Evolutionary conservation across 768 basidiomycete genomes (phyloP), one percentile per base, ranked within the genome.

Genomic region (Boletus vinaceobasis): DNA sequence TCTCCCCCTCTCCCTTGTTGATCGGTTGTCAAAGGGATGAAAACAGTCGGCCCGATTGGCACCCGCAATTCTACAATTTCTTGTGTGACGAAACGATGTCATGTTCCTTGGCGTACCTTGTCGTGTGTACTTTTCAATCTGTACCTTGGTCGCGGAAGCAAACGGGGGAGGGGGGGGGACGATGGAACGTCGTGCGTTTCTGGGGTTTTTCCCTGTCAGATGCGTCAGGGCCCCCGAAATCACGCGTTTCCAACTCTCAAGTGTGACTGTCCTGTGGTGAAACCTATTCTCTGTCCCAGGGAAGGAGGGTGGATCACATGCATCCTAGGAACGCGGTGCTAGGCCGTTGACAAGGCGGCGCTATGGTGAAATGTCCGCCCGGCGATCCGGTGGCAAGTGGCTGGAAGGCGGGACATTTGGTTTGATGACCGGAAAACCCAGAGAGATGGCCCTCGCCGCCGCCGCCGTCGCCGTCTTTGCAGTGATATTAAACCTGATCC

Each of bases 391-490:
- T 31, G 27, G 43, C 47, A 10, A 39, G 38, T 40, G 51, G 32
- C 35, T 29, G 44, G 36, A 17, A 13, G 43, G 43, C 29, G 10
- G 51, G 29, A 17, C 35, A 7, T 10, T 17, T 14, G 36, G 45
- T 55, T 44, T 55, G 52, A 55, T 55, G 31, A 32, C 54, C 54
- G 54, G 36, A 23, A n/a, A 19, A 2, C 17, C 15, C n/a, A n/a
- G n/a, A 36, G 31, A 38, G 19, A 31, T 2, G 17, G 43, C 27
- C 31, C 43, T 55, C 27, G 31, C 44, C 52, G 19, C 14, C 31
- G 19, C 32, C 38, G 8, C 31, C 21, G 3, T 6, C 27, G n/a
- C n/a, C n/a, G n/a, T n/a, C n/a, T n/a, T 37, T 43, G 27, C 15
- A 19, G 10, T 43, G 42, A 29, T 43, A 37, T 44, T 44, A 8